A percentile compares a stretch with the other conserved stretches of the same genome.
These are phyloP conservation scores for Endothia cerciana DNA, from an alignment of 2,329 filamentous ascomycete species.

Conservation along the genomic window DNA sequence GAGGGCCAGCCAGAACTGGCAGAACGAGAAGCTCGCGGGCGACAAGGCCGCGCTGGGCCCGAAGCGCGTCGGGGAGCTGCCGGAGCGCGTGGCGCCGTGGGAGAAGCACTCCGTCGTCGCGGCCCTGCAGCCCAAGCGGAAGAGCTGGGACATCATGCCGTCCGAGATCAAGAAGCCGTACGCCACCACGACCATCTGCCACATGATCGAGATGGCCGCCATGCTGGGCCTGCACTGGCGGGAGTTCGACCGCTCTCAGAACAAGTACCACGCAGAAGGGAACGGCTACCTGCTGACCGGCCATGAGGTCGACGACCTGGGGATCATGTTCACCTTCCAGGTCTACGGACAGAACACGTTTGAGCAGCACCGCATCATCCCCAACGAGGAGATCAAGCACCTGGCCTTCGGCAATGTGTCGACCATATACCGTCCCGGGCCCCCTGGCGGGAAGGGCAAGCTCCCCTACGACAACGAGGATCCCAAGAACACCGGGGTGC, in stretches of 20 bases:
- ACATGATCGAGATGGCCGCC: slow-evolving; percentile 58
- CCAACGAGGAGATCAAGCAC: slow-evolving; percentile 56
- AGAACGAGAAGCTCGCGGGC: slow-evolving; percentile 37
- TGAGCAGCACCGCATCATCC: slow-evolving; percentile 54
- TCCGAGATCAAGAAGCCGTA: slow-evolving; percentile 51
- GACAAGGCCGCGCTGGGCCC: slow-evolving; percentile 31
- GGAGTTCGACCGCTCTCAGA: slow-evolving; percentile 55
- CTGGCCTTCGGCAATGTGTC: slow-evolving; percentile 60
- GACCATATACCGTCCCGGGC: slow-evolving; percentile 47
- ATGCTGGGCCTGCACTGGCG: slow-evolving; percentile 63
- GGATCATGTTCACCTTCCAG: slow-evolving; percentile 59
- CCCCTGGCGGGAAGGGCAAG: slow-evolving; percentile 5
- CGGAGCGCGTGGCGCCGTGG: slow-evolving; percentile 32
- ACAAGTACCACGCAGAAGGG: slow-evolving; percentile 58
- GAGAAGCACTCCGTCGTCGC: slow-evolving; percentile 47
- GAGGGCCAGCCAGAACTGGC: slow-evolving; percentile 51
- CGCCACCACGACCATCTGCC: slow-evolving; percentile 59
- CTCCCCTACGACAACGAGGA: slow-evolving; percentile 42
- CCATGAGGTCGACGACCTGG: slow-evolving; percentile 51
- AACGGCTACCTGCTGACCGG: slow-evolving; percentile 58
- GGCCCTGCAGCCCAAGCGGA: slow-evolving; percentile 49
- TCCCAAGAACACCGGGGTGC: slow-evolving; percentile 44
- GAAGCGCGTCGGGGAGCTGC: slow-evolving; percentile 22
- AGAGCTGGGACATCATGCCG: slow-evolving; percentile 59
- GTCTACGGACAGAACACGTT: slow-evolving; percentile 54